These are phyloP conservation scores for Huntiella bhutanensis DNA, from an alignment of 2,329 filamentous ascomycete genomes.

Conservation along the genomic window DNA sequence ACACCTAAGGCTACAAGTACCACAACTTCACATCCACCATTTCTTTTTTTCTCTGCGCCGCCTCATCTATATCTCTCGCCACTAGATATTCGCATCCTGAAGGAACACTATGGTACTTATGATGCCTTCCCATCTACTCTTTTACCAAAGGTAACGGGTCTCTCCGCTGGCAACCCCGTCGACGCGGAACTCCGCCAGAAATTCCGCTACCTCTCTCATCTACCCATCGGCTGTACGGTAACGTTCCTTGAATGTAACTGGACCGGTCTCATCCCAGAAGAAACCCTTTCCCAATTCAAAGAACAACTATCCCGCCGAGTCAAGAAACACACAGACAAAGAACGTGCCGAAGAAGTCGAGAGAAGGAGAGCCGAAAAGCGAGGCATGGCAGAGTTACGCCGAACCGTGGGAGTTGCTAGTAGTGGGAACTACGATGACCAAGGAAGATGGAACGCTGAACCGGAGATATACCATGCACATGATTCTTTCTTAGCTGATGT, in stretches of 20 bases:
- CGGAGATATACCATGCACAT: slow-evolving; percentile 32
- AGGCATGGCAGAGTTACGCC: slow-evolving; percentile 50
- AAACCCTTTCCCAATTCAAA: slow-evolving; percentile 58
- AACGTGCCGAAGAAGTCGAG: slow-evolving; percentile 70
- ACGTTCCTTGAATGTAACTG: slow-evolving; percentile 87
- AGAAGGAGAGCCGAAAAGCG: slow-evolving; percentile 62
- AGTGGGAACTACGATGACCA: neutral
- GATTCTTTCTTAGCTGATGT: slow-evolving; percentile 36
- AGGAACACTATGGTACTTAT: slow-evolving; percentile 72
- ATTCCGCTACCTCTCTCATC: slow-evolving; percentile 69
- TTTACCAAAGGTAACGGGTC: slow-evolving; percentile 69
- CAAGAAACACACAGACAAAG: slow-evolving; percentile 65
- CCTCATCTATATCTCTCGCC: slow-evolving; percentile 81
- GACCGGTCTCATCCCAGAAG: slow-evolving; percentile 67
- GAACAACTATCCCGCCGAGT: slow-evolving; percentile 57
- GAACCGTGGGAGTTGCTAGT: slow-evolving; percentile 21
- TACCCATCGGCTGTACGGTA: slow-evolving; percentile 80
- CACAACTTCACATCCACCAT: neutral
- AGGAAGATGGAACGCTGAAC: slow-evolving; percentile 25
- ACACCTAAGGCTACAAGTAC: neutral
- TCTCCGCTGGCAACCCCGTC: slow-evolving; percentile 72
- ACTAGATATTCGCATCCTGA: slow-evolving; percentile 80
- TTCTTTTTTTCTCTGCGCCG: slow-evolving; percentile 68
- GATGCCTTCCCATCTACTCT: slow-evolving; percentile 68
- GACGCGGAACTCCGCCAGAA: slow-evolving; percentile 70